Conservation (phyloP, 192 early-diverging fungal species). For the Backusella westeae region DNA sequence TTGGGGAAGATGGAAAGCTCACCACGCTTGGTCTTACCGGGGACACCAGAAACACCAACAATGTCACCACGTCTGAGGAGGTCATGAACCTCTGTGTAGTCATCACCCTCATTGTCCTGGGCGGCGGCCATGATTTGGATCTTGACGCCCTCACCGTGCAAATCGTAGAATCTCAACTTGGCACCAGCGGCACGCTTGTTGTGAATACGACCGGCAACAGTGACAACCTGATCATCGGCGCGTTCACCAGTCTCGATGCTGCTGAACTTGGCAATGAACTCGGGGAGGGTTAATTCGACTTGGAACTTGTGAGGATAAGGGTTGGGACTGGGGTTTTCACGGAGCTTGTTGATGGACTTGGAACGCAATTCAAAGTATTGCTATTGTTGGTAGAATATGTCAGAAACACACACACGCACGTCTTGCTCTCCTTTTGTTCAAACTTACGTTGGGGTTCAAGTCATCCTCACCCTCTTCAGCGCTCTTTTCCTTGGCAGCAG, state of each 20-base stretch:
- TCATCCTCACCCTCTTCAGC: constrained; percentile 79
- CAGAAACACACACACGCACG: not conserved
- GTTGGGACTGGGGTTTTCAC: constrained; percentile 77
- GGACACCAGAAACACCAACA: constrained; percentile 88
- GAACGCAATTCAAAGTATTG: constrained; percentile 98
- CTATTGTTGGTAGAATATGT: constrained; percentile 43
- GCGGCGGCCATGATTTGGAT: constrained; percentile 91
- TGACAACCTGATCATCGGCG: constrained; percentile 63
- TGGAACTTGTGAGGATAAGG: constrained; percentile 99
- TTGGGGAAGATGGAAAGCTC: constrained; percentile 95
- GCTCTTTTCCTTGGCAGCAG: constrained; percentile 38
- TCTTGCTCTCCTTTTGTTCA: constrained; percentile 7
- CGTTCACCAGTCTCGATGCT: constrained; percentile 68
- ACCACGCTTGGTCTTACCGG: constrained; percentile 90
- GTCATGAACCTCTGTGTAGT: constrained; percentile 81
- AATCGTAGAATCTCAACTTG: constrained; percentile 95
- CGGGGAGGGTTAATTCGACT: constrained; percentile 78
- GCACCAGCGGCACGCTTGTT: constrained; percentile 90
- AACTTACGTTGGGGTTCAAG: constrained; percentile 80
- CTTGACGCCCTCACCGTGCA: constrained; percentile 90
- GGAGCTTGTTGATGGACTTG: constrained; percentile 79
- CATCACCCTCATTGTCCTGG: constrained; percentile 57
- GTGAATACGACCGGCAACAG: constrained; percentile 92
- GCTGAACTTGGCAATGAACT: constrained; percentile 84
- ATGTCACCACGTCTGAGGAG: constrained; percentile 92